Conservation (phyloP, 805 yeast genomes). For the Huiozyma naganishii region DNA sequence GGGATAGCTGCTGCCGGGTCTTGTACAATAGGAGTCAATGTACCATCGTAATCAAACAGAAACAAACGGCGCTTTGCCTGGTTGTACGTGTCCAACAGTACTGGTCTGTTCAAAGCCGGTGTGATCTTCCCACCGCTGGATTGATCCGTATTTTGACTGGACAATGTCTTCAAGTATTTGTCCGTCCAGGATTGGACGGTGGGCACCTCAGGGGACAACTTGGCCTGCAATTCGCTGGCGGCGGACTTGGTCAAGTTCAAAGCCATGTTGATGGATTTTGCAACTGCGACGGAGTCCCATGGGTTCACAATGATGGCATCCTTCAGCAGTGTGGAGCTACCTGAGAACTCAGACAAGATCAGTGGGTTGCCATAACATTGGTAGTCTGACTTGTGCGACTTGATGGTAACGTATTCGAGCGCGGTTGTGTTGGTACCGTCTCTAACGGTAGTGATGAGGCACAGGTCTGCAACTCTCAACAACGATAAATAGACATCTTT, state of each 20-base stretch:
- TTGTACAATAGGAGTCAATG: slow-evolving; percentile 88
- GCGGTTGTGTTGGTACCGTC: slow-evolving; percentile 97
- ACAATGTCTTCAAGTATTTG: slow-evolving; percentile 41
- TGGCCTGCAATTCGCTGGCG: slow-evolving; percentile 37
- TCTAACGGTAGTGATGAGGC: slow-evolving; percentile 79
- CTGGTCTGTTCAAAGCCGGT: slow-evolving; percentile 72
- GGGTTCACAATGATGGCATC: slow-evolving; percentile 86
- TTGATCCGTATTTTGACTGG: slow-evolving; percentile 31
- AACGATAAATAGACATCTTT: slow-evolving; percentile 84
- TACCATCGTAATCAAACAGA: slow-evolving; percentile 94
- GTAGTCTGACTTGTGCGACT: slow-evolving; percentile 36
- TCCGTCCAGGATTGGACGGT: slow-evolving; percentile 78
- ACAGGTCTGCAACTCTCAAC: slow-evolving; percentile 80
- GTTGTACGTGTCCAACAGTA: slow-evolving; percentile 48
- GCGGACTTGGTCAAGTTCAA: slow-evolving; percentile 42
- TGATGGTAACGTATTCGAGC: slow-evolving; percentile 82
- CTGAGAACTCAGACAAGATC: slow-evolving; percentile 86
- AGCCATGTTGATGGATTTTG: slow-evolving; percentile 67
- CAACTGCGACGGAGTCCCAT: slow-evolving; percentile 92
- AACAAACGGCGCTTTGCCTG: slow-evolving; percentile 61
- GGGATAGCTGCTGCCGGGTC: slow-evolving; percentile 99
- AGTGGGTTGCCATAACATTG: slow-evolving; percentile 48
- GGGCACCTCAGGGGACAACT: slow-evolving; percentile 53
- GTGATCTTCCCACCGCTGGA: slow-evolving; percentile 41
- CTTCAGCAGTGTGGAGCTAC: slow-evolving; percentile 60